Evolutionary conservation across 352 stramenopile genomes (phyloP), one percentile per base, ranked within the genome.

Genomic region (Phytopythium oedochilum): DNA sequence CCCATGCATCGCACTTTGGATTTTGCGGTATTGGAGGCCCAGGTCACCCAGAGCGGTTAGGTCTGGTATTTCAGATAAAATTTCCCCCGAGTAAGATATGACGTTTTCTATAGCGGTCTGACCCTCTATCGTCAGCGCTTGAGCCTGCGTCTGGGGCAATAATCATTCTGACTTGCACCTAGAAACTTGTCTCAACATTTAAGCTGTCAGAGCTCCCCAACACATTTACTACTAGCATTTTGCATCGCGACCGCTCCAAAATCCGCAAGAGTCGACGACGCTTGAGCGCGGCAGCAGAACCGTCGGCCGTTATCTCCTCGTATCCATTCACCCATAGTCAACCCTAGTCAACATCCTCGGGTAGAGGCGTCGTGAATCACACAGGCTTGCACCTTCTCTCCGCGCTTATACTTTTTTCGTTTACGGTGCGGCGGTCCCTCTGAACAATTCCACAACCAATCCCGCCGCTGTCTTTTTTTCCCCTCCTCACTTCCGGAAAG

Each of bases 361-460:
- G 43, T 49, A 49, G 43, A 49, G 43, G 43, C 43, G 5, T 9
- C 23, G 20, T 35, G 9, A 2, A 11, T 15, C 25, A 23, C 2
- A 18, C 40, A 6, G 5, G 42, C 5, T 31, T 48, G 42, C 43
- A 29, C 43, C 23, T 35, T 50, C 43, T 50, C 43, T 34, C 18
- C 43, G 36, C 36, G 17, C 26, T 50, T 50, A 50, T 51, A 36
- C 5, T 20, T 51, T 38, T 51, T 51, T 23, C 44, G 44, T 22
- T 34, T 26, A 51, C n/a, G 44, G 26, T 51, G 43, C 43, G 23
- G 15, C 26, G 5, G 43, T 25, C 26, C 26, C n/a, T n/a, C n/a
- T n/a, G n/a, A n/a, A 38, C 44, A 31, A 51, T 20, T 4, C 44
- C 26, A 14, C 44, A 11, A 34, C 11, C 17, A 44, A 44, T 2